These are phyloP conservation scores for Mitragyna speciosa DNA, from an alignment of 257 asterid genomes.

Conservation along the genomic window DNA sequence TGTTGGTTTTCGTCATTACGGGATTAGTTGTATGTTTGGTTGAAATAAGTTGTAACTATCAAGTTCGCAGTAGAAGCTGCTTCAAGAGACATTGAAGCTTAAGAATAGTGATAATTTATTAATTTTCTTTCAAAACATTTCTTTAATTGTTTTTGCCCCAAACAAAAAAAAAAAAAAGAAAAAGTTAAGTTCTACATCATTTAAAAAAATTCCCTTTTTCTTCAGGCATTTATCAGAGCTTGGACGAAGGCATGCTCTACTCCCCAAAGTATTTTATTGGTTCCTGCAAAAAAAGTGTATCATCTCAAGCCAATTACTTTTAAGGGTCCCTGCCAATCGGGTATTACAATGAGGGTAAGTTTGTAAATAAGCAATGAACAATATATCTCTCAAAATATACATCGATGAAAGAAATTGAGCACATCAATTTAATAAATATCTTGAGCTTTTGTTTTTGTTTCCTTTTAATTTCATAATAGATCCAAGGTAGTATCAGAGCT, in stretches of 20 bases:
- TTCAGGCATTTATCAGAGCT: slow-evolving; percentile 71
- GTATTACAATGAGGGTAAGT: slow-evolving; percentile 59
- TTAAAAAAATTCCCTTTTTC: neutral
- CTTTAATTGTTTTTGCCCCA: neutral
- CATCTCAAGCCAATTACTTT: slow-evolving; percentile 60
- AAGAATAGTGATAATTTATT: neutral
- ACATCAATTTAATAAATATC: neutral
- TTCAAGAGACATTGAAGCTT: neutral
- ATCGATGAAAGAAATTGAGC: neutral
- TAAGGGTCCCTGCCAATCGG: slow-evolving; percentile 63
- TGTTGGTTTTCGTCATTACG: neutral
- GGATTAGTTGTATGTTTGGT: neutral
- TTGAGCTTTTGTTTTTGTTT: neutral
- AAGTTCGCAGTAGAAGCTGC: neutral
- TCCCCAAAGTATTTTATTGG: slow-evolving; percentile 37
- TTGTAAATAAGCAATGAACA: neutral
- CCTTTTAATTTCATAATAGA: slow-evolving; percentile 32
- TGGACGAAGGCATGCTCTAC: slow-evolving; percentile 72
- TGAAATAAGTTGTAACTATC: neutral
- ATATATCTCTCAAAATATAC: neutral
- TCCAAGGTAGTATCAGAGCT: slow-evolving; percentile 66
- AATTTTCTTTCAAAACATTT: neutral
- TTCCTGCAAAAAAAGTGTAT: slow-evolving; percentile 58
- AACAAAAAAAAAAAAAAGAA: no score
- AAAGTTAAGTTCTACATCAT: neutral